A percentile compares a stretch with the other conserved stretches of the same genome.
Conservation (phyloP, 78 protist species). For the Emiliania huxleyi region DNA sequence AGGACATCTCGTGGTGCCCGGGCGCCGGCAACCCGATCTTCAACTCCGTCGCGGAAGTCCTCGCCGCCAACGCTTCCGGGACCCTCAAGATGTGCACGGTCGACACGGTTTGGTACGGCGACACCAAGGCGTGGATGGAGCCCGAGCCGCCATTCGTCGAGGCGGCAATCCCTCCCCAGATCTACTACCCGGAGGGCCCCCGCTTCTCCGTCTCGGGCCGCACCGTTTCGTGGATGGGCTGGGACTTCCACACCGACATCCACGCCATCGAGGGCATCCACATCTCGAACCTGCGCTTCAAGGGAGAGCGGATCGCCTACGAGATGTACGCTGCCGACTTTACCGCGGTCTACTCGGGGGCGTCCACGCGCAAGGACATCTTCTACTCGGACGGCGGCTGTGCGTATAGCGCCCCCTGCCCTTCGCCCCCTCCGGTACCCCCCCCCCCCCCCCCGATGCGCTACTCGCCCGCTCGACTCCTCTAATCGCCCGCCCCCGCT, state of each 20-base stretch:
- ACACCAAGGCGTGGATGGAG: background rate
- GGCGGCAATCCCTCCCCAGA: background rate
- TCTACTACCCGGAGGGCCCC: background rate
- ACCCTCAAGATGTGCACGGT: background rate
- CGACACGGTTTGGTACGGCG: background rate
- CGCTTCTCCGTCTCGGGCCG: background rate
- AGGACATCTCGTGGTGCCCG: background rate
- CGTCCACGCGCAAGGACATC: background rate
- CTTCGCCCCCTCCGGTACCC: too few relatives aligned
- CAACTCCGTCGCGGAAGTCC: background rate
- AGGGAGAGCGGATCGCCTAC: background rate
- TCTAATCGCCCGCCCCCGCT: too few relatives aligned
- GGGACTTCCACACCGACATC: background rate
- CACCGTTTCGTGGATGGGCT: slow-evolving; percentile 5
- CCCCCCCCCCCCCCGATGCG: too few relatives aligned
- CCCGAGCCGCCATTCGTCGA: background rate
- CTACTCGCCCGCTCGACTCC: too few relatives aligned
- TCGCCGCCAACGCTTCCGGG: background rate
- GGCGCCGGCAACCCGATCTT: background rate
- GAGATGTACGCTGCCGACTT: background rate
- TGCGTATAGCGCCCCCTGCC: too few relatives aligned
- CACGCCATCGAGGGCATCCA: background rate
- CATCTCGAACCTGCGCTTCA: background rate
- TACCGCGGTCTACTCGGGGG: background rate
- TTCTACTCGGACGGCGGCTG: slow-evolving; percentile 3